Evolutionary conservation across 169 alveolate species (phyloP).

Genomic region (Condylostoma magnum): DNA sequence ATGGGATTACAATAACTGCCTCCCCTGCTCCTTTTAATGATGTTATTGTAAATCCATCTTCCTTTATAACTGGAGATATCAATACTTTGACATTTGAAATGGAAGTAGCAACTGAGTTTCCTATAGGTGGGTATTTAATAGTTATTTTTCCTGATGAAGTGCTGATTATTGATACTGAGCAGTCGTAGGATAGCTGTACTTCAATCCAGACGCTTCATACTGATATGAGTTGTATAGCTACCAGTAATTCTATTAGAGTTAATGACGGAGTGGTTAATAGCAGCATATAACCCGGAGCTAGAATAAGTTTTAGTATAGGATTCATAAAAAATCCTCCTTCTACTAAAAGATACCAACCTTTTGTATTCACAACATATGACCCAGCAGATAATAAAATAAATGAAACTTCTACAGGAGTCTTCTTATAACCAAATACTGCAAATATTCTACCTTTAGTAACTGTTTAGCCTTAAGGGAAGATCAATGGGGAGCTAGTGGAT

Average conservation of each 20-base stretch:
- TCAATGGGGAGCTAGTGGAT: slow-evolving; percentile 2
- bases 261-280: background rate
- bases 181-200: background rate
- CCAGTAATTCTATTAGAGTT: background rate
- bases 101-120: background rate
- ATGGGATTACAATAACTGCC: slow-evolving; percentile 23
- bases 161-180: background rate
- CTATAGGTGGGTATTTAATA: background rate
- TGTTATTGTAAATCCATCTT: slow-evolving; percentile 5
- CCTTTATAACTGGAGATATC: background rate
- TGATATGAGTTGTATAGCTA: slow-evolving; percentile 1
- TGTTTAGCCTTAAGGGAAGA: background rate
- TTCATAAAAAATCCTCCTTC: background rate
- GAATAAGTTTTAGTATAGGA: background rate
- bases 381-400: slow-evolving; percentile 2
- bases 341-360: background rate
- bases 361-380: slow-evolving; percentile 3
- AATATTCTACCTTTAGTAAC: background rate
- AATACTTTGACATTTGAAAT: slow-evolving; percentile 10
- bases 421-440: background rate
- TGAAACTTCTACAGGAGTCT: background rate
- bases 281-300: background rate
- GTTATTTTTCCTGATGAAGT: slow-evolving; percentile 13
- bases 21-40: background rate
- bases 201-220: background rate